A percentile compares a stretch with the other conserved stretches of the same genome.
Evolutionary conservation across 305 asterid species (phyloP).

Genomic region (Caryopteris hybrid): DNA sequence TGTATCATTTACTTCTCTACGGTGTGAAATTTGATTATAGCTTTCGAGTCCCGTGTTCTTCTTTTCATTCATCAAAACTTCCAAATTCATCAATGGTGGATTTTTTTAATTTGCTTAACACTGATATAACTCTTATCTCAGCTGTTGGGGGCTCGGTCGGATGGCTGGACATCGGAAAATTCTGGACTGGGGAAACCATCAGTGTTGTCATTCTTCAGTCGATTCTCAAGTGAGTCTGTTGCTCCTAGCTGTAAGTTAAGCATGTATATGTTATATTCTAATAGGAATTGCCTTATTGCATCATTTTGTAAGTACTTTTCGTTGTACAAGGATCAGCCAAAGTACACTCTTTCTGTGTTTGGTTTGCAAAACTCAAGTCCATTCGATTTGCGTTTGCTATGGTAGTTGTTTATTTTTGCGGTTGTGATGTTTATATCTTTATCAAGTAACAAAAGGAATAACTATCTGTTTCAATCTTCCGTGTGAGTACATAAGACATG

Average conservation of each 20-base stretch:
- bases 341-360: background rate
- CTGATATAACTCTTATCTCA: conserved; percentile 4
- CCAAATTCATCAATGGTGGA: background rate
- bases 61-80: background rate
- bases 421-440: background rate
- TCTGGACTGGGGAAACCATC: background rate
- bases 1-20: background rate
- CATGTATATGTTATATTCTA: no score
- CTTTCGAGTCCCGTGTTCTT: background rate
- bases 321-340: no score
- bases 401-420: background rate
- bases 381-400: background rate
- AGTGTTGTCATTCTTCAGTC: background rate
- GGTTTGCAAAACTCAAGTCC: background rate
- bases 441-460: background rate
- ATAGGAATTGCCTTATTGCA: no score
- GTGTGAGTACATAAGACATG: background rate
- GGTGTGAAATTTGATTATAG: background rate
- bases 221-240: conserved; percentile 2
- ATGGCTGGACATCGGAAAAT: conserved; percentile 16
- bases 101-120: background rate
- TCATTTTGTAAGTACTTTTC: no score
- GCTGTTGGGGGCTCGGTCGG: conserved; percentile 15
- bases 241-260: background rate
- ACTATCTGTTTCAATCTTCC: background rate